phyloP scores from a whole-genome alignment of 495 filamentous ascomycete genomes.

The Xylaria sp. region DNA sequence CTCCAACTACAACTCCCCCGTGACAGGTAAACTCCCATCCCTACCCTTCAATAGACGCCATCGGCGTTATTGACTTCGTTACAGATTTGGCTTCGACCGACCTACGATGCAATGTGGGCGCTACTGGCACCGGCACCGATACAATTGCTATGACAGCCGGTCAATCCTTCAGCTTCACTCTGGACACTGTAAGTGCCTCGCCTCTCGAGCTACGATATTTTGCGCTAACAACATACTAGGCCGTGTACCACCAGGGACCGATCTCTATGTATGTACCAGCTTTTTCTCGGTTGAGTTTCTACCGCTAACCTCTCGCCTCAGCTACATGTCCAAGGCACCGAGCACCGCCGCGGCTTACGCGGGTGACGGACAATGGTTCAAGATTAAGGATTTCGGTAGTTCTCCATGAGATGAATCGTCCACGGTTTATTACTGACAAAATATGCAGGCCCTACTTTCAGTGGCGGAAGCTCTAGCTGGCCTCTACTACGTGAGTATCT shows the following conservation, averaged over 20 bases:
- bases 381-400: constrained; percentile 48
- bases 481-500: constrained; percentile 30
- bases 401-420: background rate
- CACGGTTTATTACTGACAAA: background rate
- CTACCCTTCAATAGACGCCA: background rate
- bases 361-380: constrained; percentile 53
- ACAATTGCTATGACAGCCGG: constrained; percentile 52
- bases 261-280: constrained; percentile 44
- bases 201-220: background rate
- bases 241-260: constrained; percentile 62
- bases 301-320: constrained; percentile 16
- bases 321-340: constrained; percentile 54
- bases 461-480: constrained; percentile 36
- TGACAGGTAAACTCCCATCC: constrained; percentile 42
- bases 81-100: constrained; percentile 51
- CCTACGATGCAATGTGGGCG: constrained; percentile 61
- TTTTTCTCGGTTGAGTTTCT: background rate
- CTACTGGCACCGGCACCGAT: constrained; percentile 46
- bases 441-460: constrained; percentile 34
- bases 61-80: background rate
- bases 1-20: constrained; percentile 60
- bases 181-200: constrained; percentile 39
- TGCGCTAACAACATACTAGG: constrained; percentile 29
- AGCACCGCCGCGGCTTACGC: constrained; percentile 46
- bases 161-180: constrained; percentile 48